Evolutionary conservation across 2,329 filamentous ascomycete species (phyloP).

Genomic region (Madurella fahalii): DNA sequence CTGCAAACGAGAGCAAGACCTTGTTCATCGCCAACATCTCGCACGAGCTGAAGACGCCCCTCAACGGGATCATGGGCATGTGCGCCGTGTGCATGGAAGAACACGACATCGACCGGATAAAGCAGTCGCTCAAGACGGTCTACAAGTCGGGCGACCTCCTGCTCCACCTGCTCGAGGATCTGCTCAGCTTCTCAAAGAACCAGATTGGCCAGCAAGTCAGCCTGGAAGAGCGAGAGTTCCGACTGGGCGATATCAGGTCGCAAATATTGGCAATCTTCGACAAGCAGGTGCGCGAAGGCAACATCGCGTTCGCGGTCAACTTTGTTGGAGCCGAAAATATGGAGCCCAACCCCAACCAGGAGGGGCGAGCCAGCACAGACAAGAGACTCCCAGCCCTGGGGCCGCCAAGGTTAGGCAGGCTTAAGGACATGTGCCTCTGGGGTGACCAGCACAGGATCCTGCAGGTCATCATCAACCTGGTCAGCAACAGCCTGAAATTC

Average conservation of each 20-base stretch:
- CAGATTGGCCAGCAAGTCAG: slow-evolving; percentile 82
- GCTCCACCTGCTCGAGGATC: slow-evolving; percentile 80
- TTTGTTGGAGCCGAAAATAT: slow-evolving; percentile 56
- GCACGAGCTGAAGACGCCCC: slow-evolving; percentile 82
- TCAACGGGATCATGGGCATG: slow-evolving; percentile 95
- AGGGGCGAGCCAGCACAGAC: slow-evolving; percentile 30
- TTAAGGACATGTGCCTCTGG: slow-evolving; percentile 85
- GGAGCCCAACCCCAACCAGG: slow-evolving; percentile 31
- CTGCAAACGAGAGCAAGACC: slow-evolving; percentile 96
- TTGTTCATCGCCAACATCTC: slow-evolving; percentile 95
- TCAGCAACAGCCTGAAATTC: slow-evolving; percentile 90
- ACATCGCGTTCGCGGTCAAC: slow-evolving; percentile 67
- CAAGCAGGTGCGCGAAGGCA: slow-evolving; percentile 77
- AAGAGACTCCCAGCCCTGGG: slow-evolving; percentile 54
- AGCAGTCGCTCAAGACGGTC: slow-evolving; percentile 78
- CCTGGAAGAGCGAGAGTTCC: slow-evolving; percentile 81
- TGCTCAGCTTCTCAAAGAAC: slow-evolving; percentile 91
- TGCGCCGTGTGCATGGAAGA: slow-evolving; percentile 91
- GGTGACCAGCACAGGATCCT: slow-evolving; percentile 90
- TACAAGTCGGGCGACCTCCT: slow-evolving; percentile 86
- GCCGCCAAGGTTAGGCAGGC: slow-evolving; percentile 60
- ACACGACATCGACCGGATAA: slow-evolving; percentile 71
- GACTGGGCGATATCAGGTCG: slow-evolving; percentile 74
- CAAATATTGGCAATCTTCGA: slow-evolving; percentile 85
- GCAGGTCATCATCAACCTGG: slow-evolving; percentile 90